These are phyloP conservation scores for Hypoxylon sp. DNA, from an alignment of 2,329 filamentous ascomycete species.

Conservation along the genomic window DNA sequence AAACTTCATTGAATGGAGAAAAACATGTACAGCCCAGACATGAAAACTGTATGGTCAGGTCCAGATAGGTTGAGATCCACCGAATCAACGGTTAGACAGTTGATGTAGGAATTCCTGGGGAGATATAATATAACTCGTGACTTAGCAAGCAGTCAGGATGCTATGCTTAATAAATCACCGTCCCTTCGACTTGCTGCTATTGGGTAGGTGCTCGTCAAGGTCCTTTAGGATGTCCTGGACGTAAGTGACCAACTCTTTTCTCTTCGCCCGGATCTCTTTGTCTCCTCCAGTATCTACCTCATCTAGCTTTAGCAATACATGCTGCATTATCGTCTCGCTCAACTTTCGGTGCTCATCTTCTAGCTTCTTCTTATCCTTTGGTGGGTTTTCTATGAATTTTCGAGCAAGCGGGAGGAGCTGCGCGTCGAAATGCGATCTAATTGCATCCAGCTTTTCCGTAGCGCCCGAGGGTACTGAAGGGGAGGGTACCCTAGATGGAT, in stretches of 20 bases:
- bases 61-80: not conserved
- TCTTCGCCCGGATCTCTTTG: constrained; percentile 71
- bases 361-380: constrained; percentile 75
- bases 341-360: constrained; percentile 82
- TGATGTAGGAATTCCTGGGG: not conserved
- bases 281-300: constrained; percentile 81
- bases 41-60: not conserved
- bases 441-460: constrained; percentile 75
- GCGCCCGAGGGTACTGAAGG: constrained; percentile 60
- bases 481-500: constrained; percentile 58
- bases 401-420: constrained; percentile 76
- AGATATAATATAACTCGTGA: constrained; percentile 8
- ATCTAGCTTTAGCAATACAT: constrained; percentile 83
- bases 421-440: constrained; percentile 74
- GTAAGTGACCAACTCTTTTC: constrained; percentile 81
- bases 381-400: constrained; percentile 73
- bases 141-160: not conserved
- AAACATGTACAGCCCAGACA: not conserved
- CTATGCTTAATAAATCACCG: constrained; percentile 22
- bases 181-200: constrained; percentile 37
- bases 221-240: constrained; percentile 76
- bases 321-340: constrained; percentile 81
- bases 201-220: constrained; percentile 67
- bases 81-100: not conserved
- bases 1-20: not conserved